Conservation (phyloP, 768 basidiomycete species). For the Trametes maxima region DNA sequence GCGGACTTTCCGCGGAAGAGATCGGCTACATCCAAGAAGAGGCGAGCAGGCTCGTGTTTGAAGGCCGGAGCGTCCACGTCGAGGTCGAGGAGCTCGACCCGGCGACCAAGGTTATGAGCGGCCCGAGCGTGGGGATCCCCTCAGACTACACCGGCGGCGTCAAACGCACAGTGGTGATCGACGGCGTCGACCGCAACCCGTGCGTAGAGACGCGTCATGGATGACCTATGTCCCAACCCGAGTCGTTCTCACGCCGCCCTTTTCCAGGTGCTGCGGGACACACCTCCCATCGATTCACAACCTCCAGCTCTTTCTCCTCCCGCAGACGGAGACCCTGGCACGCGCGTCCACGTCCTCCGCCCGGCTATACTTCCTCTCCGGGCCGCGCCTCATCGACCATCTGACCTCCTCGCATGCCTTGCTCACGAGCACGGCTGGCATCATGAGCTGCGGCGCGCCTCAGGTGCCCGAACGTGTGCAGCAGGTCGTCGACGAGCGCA, state of each 20-base stretch:
- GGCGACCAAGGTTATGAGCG: constrained; percentile 42
- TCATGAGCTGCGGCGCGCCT: constrained; percentile 67
- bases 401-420: constrained; percentile 58
- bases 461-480: constrained; percentile 70
- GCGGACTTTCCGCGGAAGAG: constrained; percentile 65
- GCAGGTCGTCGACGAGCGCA: constrained; percentile 68
- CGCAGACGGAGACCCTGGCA: constrained; percentile 67
- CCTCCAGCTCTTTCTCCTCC: constrained; percentile 70
- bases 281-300: constrained; percentile 79
- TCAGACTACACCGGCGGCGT: constrained; percentile 76
- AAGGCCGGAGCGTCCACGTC: constrained; percentile 68
- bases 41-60: constrained; percentile 69
- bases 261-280: constrained; percentile 73
- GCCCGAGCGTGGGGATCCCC: constrained; percentile 60
- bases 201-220: constrained; percentile 40
- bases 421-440: constrained; percentile 57
- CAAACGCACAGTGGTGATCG: constrained; percentile 80
- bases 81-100: constrained; percentile 70
- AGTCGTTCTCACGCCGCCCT: not conserved
- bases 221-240: not conserved
- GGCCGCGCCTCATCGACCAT: constrained; percentile 70
- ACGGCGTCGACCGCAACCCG: constrained; percentile 81
- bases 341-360: constrained; percentile 63
- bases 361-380: constrained; percentile 82
- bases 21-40: constrained; percentile 60